Evolutionary conservation across 305 asterid genomes (phyloP), one percentile per base, ranked within the genome.

Genomic region (Withania somnifera): DNA sequence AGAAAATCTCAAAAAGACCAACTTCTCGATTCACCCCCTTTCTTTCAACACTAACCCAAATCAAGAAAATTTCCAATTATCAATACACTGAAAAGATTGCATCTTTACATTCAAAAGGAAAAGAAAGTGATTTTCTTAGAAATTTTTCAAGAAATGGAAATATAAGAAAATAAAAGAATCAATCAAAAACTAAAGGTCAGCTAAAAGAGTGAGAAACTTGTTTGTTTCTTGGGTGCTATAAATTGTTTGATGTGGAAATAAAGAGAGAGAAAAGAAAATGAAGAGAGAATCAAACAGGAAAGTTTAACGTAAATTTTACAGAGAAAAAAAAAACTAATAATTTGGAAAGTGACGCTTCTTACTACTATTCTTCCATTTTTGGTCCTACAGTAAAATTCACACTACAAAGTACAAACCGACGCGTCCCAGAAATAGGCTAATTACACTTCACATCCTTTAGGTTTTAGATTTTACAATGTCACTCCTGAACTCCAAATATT

Each of bases 261-360:
- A 53, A 50, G 14, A 66, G 2, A 20, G 11, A 17, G 11, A 64
- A 4, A 0, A n/a, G 4, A 4, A 57, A 32, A 73, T 24, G 53
- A 28, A 81, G 3, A 47, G 28, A 50, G 80, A 66, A 54, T 36
- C 53, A 52, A 51, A 56, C 28, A 38, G 75, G 42, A 78, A 78
- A 63, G 82, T 42, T 80, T 67, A 85, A 78, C 67, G 81, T 87
- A 82, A 88, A 85, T 81, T 50, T 86, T 84, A 85, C 85, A 80
- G 78, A 71, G 17, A 53, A n/a, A 57, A 57, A 57, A 57, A 78
- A 7, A 50, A 45, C 30, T 14, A 82, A 50, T 60, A 50, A 77
- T 77, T 45, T 76, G 53, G 77, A 82, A 77, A 60, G 51, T 15
- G 82, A 76, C 34, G 56, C n/a, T 77, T 61, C 71, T 77, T 82